Conservation (phyloP, 129 eudicot genomes). For the Lonicera japonica region DNA sequence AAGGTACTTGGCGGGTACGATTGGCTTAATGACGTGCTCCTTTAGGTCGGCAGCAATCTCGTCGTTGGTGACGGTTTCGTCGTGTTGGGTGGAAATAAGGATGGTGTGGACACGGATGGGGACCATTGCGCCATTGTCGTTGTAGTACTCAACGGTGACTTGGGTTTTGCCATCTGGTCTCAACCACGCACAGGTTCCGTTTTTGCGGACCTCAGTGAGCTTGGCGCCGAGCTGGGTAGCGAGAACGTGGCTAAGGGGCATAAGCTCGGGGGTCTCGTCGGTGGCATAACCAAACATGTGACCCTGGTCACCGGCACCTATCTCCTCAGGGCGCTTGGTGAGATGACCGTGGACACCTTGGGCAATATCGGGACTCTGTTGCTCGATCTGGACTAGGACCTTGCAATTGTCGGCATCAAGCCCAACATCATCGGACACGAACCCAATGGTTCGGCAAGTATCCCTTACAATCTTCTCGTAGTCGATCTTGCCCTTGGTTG, state of each 20-base stretch:
- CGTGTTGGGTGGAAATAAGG: slow-evolving; percentile 30
- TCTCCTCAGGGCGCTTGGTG: too few species aligned
- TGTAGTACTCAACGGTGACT: slow-evolving; percentile 29
- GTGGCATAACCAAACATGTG: slow-evolving; percentile 18
- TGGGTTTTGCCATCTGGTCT: slow-evolving; percentile 32
- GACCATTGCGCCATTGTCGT: slow-evolving; percentile 19
- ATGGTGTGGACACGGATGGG: slow-evolving; percentile 16
- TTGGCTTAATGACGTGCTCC: slow-evolving; percentile 18
- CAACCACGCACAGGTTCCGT: slow-evolving; percentile 17
- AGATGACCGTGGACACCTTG: too few species aligned
- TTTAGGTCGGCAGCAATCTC: slow-evolving; percentile 17
- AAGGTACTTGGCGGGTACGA: slow-evolving; percentile 24
- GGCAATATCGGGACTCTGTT: not conserved
- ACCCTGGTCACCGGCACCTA: too few species aligned
- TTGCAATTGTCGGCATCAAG: slow-evolving; percentile 34
- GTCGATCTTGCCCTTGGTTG: slow-evolving; percentile 30
- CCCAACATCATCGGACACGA: slow-evolving; percentile 25
- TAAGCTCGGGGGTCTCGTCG: slow-evolving; percentile 20
- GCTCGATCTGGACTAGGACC: slow-evolving; percentile 29
- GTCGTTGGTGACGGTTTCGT: slow-evolving; percentile 24
- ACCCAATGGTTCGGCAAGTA: slow-evolving; percentile 11
- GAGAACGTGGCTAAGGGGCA: slow-evolving; percentile 32
- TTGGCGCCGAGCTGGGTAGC: slow-evolving; percentile 31
- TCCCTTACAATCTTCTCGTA: slow-evolving; percentile 25
- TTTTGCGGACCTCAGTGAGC: slow-evolving; percentile 21